Base-by-base conservation (phyloP, 176 grass and related monocot species). In the Tuctoria greenei region DNA sequence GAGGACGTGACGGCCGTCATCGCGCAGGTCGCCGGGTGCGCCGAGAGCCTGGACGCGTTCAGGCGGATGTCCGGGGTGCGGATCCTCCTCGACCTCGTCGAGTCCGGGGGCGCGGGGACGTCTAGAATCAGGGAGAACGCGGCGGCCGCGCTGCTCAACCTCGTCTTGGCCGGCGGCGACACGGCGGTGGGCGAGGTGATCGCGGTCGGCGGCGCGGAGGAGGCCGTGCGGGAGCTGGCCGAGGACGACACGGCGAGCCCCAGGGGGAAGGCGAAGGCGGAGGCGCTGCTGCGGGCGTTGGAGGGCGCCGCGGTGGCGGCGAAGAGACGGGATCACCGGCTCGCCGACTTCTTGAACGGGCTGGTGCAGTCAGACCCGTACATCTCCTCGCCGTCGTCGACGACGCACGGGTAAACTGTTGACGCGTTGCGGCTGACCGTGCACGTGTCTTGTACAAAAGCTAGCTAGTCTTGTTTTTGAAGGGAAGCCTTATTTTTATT, bases 1-100 rank as follows among this genome's bases (percentile, higher is more conserved):
- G 96, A 99, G 89, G 96, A 99, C 75, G 80, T 79, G 25, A 99
- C 92, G 4, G 92, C 96, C 39, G 89, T 99, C 42, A 21, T 95
- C 18, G 82, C 91, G 63, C 96, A 99, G 87, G 89, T 99, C 16
- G 96, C 96, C 13, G 89, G 96, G 10, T 99, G 96, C 77, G 71
- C 74, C 10, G 96, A 99, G 87, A 88, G 92, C 74, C 85, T 99
- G 0, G 80, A 80, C 18, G 89, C 87, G 7, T 92, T 99, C 80
- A 63, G 66, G 6, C 57, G 62, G 80, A 81, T 99, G 9, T 84
- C 87, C 56, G 92, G 96, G 17, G 74, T 92, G 7, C 61, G 89
- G 17, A 88, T 95, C 66, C 90, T 99, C 2, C 73, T 90, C 0
- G 95, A 99, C 24, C 68, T 95, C 61, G 57, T 95, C 31, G 95